Conservation (phyloP, 139 green algal species). For the Micractinium conductrix region DNA sequence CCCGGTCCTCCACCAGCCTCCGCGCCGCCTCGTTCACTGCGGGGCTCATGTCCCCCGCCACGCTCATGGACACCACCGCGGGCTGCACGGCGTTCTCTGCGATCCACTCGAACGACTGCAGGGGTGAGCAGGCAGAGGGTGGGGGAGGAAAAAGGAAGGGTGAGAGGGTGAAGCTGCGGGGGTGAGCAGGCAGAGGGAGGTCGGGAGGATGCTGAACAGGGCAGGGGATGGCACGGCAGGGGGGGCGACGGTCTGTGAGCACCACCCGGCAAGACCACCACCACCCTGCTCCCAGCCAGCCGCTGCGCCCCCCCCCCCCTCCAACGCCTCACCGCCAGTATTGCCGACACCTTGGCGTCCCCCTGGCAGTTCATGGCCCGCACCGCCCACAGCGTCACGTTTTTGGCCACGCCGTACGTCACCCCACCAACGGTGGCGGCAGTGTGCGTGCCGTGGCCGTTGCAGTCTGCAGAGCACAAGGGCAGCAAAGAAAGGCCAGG, state of each 20-base stretch:
- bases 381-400: conserved; percentile 56
- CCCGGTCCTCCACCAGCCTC: conserved; percentile 36
- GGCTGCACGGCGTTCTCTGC: conserved; percentile 42
- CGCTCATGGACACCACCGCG: conserved; percentile 69
- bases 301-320: neutral
- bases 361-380: conserved; percentile 49
- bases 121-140: neutral
- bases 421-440: conserved; percentile 60
- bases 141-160: neutral
- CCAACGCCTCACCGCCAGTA: conserved; percentile 39
- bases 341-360: conserved; percentile 12
- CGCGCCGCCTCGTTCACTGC: conserved; percentile 67
- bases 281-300: neutral
- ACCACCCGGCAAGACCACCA: neutral
- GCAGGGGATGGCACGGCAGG: neutral
- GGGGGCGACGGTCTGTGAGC: too few species aligned
- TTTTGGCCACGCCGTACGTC: conserved; percentile 71
- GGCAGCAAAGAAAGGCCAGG: neutral
- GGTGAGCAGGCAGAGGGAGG: neutral
- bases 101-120: conserved; percentile 61
- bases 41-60: conserved; percentile 52
- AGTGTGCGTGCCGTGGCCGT: conserved; percentile 78
- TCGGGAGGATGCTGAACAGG: neutral
- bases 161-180: neutral
- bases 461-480: conserved; percentile 34